phyloP scores from a whole-genome alignment of 306 rosid species.

The Cucumis melo region DNA sequence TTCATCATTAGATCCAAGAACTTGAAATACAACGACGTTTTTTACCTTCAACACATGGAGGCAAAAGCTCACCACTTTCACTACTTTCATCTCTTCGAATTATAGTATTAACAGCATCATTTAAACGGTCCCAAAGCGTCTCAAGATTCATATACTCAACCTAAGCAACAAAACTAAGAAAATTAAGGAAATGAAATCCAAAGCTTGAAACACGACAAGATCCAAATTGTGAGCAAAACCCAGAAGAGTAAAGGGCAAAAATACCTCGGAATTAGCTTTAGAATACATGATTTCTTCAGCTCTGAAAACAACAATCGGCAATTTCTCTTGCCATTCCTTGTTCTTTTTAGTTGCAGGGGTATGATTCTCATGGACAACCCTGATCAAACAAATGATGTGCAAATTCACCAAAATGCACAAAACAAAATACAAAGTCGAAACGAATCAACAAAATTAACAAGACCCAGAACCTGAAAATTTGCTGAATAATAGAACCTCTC shows the following conservation, averaged over 20 bases:
- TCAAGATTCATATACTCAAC: constrained; percentile 69
- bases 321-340: constrained; percentile 95
- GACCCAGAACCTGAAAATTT: constrained; percentile 83
- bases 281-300: constrained; percentile 99
- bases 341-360: constrained; percentile 62
- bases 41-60: constrained; percentile 99
- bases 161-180: constrained; percentile 34
- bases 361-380: constrained; percentile 75
- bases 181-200: constrained; percentile 8
- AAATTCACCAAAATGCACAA: constrained; percentile 34
- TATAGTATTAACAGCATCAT: constrained; percentile 93
- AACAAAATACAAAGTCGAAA: neutral
- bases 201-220: constrained; percentile 2
- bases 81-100: constrained; percentile 78
- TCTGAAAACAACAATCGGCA: constrained; percentile 71
- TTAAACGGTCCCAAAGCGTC: constrained; percentile 84
- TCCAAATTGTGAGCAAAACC: constrained; percentile 12
- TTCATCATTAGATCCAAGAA: neutral
- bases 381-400: constrained; percentile 74
- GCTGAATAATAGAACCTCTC: constrained; percentile 85
- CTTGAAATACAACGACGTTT: neutral
- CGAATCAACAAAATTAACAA: constrained; percentile 7
- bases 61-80: constrained; percentile 83
- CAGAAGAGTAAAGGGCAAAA: constrained; percentile 7
- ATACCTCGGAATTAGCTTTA: constrained; percentile 95